These are phyloP conservation scores for Citrus maxima DNA, from an alignment of 345 rosid genomes.

Conservation along the genomic window DNA sequence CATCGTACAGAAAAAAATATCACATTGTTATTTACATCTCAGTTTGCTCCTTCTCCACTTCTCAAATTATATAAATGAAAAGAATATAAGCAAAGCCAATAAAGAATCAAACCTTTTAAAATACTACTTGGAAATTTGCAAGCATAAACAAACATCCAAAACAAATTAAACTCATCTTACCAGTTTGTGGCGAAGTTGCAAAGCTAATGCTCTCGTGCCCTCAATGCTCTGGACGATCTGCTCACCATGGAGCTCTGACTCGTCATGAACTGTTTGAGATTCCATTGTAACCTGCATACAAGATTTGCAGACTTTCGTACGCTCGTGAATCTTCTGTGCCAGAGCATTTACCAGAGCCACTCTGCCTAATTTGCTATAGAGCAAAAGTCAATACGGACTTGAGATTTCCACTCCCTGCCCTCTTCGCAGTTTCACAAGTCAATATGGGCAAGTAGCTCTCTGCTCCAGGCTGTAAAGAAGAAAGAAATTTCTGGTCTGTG, in stretches of 20 bases:
- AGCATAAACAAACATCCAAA: neutral
- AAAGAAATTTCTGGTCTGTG: conserved; percentile 53
- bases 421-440: conserved; percentile 58
- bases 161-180: conserved; percentile 62
- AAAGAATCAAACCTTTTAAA: neutral
- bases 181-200: conserved; percentile 57
- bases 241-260: conserved; percentile 79
- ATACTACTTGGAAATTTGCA: neutral
- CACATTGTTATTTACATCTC: neutral
- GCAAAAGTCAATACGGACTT: conserved; percentile 67
- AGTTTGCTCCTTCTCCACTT: neutral
- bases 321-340: conserved; percentile 65
- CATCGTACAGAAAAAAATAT: neutral
- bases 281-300: conserved; percentile 75
- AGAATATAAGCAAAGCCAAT: neutral
- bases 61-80: neutral
- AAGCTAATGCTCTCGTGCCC: conserved; percentile 86
- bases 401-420: conserved; percentile 71
- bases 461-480: conserved; percentile 68
- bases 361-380: conserved; percentile 66
- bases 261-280: conserved; percentile 85
- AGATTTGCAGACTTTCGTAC: conserved; percentile 69
- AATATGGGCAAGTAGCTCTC: conserved; percentile 45
- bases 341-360: conserved; percentile 69
- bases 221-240: conserved; percentile 80